Conservation (phyloP, 441 rosid species). For the Aquilaria agallochum region DNA sequence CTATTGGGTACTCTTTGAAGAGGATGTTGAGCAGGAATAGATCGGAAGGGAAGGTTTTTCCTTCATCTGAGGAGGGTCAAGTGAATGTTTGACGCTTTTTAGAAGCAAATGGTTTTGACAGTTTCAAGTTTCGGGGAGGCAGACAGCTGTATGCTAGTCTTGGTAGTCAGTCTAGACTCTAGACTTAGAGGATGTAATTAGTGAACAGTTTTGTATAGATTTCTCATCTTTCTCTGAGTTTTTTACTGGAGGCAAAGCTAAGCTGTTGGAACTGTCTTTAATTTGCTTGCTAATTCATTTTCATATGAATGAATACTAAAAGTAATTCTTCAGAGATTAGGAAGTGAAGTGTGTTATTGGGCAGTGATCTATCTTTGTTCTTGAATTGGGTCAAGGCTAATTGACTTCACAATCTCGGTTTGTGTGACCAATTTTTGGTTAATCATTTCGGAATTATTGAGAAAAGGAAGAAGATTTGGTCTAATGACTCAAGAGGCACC, state of each 20-base stretch:
- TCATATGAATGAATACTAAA: too few relatives aligned
- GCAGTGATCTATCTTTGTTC: not conserved
- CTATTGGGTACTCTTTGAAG: slow-evolving; percentile 43
- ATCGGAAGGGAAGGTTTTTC: slow-evolving; percentile 51
- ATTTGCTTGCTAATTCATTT: too few relatives aligned
- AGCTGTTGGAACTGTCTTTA: not conserved
- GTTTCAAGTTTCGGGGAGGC: not conserved
- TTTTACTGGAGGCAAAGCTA: not conserved
- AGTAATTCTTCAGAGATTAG: too few relatives aligned
- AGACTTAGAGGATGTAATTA: not conserved
- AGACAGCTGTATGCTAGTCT: not conserved
- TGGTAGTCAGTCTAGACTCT: slow-evolving; percentile 1
- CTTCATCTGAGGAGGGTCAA: slow-evolving; percentile 19
- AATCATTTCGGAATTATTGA: too few relatives aligned
- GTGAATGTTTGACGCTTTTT: slow-evolving; percentile 12
- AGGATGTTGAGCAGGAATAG: slow-evolving; percentile 74
- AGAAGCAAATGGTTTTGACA: too few relatives aligned
- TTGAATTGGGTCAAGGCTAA: not conserved
- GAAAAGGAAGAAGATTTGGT: too few relatives aligned
- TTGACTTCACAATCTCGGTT: not conserved
- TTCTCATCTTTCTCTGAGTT: slow-evolving; percentile 4
- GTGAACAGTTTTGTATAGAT: not conserved
- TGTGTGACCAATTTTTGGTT: too few relatives aligned
- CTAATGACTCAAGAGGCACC: too few relatives aligned
- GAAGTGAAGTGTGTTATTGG: too few relatives aligned